phyloP scores from a whole-genome alignment of 306 rosid genomes.

The Cicer arietinum region DNA sequence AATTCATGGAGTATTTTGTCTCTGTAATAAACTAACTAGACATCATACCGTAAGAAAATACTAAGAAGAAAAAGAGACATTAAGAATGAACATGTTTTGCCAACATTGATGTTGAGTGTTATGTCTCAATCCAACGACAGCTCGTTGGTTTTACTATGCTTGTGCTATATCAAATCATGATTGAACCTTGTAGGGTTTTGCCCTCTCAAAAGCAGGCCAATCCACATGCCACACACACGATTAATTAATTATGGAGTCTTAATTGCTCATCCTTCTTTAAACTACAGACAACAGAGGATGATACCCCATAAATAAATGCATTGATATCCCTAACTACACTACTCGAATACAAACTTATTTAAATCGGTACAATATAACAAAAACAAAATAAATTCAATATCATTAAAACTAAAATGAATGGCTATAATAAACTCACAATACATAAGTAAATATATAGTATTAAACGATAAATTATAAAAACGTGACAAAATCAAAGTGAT shows the following conservation, averaged over 20 bases:
- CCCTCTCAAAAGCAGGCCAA: slow-evolving; percentile 34
- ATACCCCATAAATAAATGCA: slow-evolving; percentile 16
- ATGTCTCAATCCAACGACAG: slow-evolving; percentile 49
- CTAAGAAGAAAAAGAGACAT: slow-evolving; percentile 18
- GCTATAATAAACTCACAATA: no score
- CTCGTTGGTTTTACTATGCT: slow-evolving; percentile 31
- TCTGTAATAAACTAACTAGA: no score
- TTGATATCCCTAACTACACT: neutral
- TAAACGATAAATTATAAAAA: no score
- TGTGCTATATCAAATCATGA: slow-evolving; percentile 33
- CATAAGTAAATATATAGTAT: no score
- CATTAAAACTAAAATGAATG: no score
- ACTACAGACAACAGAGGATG: neutral
- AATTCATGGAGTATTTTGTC: no score
- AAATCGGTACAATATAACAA: no score
- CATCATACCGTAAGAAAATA: no score
- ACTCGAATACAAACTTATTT: no score
- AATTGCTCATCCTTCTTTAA: slow-evolving; percentile 1
- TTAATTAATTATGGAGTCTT: neutral
- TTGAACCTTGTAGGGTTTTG: slow-evolving; percentile 46
- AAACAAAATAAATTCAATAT: no score
- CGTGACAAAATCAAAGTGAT: no score
- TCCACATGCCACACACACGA: slow-evolving; percentile 46
- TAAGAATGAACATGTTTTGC: slow-evolving; percentile 45
- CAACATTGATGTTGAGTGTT: slow-evolving; percentile 42